A percentile compares a stretch with the other conserved stretches of the same genome.
Evolutionary conservation across 1,139 yeast species (phyloP).

Genomic region (Magnusiomyces starmeri): DNA sequence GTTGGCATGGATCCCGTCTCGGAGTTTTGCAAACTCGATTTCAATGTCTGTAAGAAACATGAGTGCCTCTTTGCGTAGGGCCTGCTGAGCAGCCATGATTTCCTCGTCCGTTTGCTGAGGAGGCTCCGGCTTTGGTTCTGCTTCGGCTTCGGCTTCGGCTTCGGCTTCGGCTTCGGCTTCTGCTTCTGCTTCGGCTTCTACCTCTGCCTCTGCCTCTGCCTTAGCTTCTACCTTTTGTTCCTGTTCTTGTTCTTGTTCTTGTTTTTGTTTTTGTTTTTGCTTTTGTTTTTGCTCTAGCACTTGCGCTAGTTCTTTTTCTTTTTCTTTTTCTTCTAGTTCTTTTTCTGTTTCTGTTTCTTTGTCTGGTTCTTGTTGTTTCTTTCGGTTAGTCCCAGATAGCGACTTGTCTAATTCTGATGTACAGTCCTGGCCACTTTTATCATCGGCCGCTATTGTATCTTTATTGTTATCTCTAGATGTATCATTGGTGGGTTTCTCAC

Average conservation of each 20-base stretch:
- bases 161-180: background rate
- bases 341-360: too few species aligned
- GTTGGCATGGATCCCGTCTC: slow-evolving; percentile 51
- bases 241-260: too few species aligned
- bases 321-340: too few species aligned
- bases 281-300: too few species aligned
- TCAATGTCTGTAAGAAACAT: slow-evolving; percentile 70
- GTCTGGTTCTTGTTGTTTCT: too few species aligned
- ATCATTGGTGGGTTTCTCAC: background rate
- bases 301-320: too few species aligned
- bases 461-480: background rate
- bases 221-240: too few species aligned
- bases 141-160: background rate
- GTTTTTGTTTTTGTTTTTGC: too few species aligned
- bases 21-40: slow-evolving; percentile 71
- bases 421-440: too few species aligned
- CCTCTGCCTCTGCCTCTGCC: background rate
- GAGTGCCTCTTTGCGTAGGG: slow-evolving; percentile 52
- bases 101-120: slow-evolving; percentile 38
- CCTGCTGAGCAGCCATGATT: slow-evolving; percentile 32
- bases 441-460: too few species aligned
- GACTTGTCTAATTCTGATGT: too few species aligned
- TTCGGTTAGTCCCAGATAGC: too few species aligned
- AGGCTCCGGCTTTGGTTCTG: slow-evolving; percentile 3
- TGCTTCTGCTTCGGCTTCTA: background rate